These are phyloP conservation scores for Ceratocystis colombiana DNA, from an alignment of 2,329 filamentous ascomycete genomes.

Conservation along the genomic window DNA sequence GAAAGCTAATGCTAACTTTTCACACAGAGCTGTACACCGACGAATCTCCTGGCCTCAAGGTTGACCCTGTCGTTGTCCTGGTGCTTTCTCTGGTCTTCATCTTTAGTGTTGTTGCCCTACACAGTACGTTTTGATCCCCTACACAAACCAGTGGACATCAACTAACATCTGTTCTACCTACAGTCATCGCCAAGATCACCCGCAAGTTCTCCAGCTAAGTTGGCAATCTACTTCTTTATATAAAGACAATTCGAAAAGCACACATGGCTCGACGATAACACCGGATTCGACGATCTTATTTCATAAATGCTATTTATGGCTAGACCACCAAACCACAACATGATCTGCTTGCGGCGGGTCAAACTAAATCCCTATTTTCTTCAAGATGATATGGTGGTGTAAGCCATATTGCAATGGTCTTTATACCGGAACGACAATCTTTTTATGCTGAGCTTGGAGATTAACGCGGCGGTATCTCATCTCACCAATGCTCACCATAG, in stretches of 20 bases:
- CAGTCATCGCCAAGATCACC: slow-evolving; percentile 92
- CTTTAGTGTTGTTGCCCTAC: slow-evolving; percentile 93
- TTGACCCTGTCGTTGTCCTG: slow-evolving; percentile 94
- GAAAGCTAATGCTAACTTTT: slow-evolving; percentile 9
- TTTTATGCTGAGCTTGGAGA: neutral
- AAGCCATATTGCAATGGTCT: neutral
- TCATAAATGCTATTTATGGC: neutral
- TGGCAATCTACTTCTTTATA: neutral
- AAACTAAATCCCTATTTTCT: neutral
- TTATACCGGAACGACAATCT: neutral
- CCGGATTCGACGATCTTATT: neutral
- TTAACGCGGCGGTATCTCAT: neutral
- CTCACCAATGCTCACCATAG: neutral
- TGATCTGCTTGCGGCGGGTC: neutral
- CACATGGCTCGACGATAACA: neutral
- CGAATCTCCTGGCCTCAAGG: slow-evolving; percentile 92
- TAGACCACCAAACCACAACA: neutral
- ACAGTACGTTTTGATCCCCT: slow-evolving; percentile 56
- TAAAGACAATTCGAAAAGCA: neutral
- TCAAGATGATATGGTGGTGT: neutral
- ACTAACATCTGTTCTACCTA: slow-evolving; percentile 26
- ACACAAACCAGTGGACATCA: neutral
- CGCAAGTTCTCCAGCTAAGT: slow-evolving; percentile 66
- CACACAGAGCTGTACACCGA: slow-evolving; percentile 81
- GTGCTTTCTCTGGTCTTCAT: slow-evolving; percentile 97